These are phyloP conservation scores for Ophiognomonia clavigignenti-juglandacearum DNA, from an alignment of 2,329 filamentous ascomycete genomes.

Conservation along the genomic window DNA sequence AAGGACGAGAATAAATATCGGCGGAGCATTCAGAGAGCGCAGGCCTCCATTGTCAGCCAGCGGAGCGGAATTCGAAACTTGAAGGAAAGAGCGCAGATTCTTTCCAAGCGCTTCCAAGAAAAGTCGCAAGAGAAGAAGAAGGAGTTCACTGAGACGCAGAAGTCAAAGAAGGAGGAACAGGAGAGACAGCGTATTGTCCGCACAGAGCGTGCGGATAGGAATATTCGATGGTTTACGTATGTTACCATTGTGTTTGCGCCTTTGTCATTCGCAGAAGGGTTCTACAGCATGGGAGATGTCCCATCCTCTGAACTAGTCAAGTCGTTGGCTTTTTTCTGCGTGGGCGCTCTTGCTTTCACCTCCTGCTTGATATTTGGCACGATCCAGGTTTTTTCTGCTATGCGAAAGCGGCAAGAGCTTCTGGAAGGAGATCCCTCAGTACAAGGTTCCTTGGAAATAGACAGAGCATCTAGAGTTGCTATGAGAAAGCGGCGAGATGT, in stretches of 20 bases:
- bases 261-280: background rate
- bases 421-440: background rate
- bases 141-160: background rate
- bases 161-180: background rate
- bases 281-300: slow-evolving; percentile 2
- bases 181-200: background rate
- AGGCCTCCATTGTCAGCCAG: background rate
- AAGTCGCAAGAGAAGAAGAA: background rate
- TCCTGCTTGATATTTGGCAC: background rate
- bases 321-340: background rate
- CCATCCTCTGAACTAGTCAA: background rate
- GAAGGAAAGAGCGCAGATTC: background rate
- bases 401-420: background rate
- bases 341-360: background rate
- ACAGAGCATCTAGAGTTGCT: too few relatives aligned
- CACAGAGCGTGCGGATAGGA: background rate
- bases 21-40: background rate
- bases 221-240: slow-evolving; percentile 7
- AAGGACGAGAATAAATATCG: slow-evolving; percentile 8
- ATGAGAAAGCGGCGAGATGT: too few relatives aligned
- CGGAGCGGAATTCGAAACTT: background rate
- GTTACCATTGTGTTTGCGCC: slow-evolving; percentile 6
- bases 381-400: background rate
- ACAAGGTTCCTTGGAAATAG: background rate
- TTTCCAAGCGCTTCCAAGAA: background rate